phyloP scores from a whole-genome alignment of 2,329 filamentous ascomycete genomes.

The Penicillium sp. region DNA sequence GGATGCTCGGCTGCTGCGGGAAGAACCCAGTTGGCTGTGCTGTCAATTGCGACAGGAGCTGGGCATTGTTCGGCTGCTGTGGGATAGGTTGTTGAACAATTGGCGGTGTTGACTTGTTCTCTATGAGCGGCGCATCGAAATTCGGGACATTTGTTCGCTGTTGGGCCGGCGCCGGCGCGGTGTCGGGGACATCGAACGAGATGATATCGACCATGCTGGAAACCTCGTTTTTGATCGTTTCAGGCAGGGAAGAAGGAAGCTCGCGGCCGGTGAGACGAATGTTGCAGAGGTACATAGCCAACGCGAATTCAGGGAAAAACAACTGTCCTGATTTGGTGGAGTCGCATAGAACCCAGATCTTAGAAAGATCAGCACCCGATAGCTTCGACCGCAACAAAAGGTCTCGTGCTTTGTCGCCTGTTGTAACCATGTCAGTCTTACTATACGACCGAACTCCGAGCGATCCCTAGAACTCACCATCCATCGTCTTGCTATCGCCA shows the following conservation, averaged over 20 bases:
- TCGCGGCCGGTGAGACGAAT: conserved; percentile 82
- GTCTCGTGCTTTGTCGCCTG: conserved; percentile 80
- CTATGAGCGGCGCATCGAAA: conserved; percentile 57
- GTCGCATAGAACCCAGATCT: conserved; percentile 93
- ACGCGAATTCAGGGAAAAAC: conserved; percentile 93
- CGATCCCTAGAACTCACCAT: conserved; percentile 48
- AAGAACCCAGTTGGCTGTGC: conserved; percentile 51
- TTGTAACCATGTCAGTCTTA: conserved; percentile 15
- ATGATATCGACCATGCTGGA: conserved; percentile 99
- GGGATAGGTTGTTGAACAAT: conserved; percentile 63
- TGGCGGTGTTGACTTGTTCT: conserved; percentile 50
- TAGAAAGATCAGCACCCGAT: conserved; percentile 78
- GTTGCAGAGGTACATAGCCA: conserved; percentile 98
- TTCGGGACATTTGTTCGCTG: conserved; percentile 63
- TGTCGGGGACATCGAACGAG: conserved; percentile 84
- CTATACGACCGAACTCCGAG: neutral
- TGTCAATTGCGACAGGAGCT: conserved; percentile 56
- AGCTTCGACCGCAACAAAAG: conserved; percentile 83
- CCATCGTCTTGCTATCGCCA: conserved; percentile 77
- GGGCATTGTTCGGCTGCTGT: conserved; percentile 66
- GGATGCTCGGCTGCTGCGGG: conserved; percentile 66
- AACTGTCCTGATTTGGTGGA: conserved; percentile 95
- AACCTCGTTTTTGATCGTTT: conserved; percentile 89
- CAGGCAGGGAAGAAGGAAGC: conserved; percentile 70
- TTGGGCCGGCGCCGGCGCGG: conserved; percentile 53